Conservation (phyloP, 108 stramenopile species). For the Aurantiochytrium sp. region DNA sequence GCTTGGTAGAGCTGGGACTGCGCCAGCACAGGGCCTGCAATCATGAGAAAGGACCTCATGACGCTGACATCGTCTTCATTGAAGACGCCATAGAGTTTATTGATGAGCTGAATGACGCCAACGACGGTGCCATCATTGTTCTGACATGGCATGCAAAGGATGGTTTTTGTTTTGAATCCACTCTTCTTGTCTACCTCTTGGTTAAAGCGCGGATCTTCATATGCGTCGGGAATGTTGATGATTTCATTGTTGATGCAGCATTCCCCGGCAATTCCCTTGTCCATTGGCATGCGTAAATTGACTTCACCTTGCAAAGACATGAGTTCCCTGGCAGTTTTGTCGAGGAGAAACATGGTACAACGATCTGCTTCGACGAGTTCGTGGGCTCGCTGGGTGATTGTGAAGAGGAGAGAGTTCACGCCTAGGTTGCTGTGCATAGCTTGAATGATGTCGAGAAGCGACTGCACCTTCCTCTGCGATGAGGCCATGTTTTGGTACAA, state of each 20-base stretch:
- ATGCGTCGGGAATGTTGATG: slow-evolving; percentile 52
- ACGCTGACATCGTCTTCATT: slow-evolving; percentile 26
- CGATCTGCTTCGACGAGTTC: slow-evolving; percentile 52
- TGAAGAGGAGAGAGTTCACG: slow-evolving; percentile 48
- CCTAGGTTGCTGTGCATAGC: slow-evolving; percentile 48
- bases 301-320: slow-evolving; percentile 61
- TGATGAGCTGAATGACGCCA: slow-evolving; percentile 46
- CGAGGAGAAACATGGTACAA: slow-evolving; percentile 53
- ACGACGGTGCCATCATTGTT: slow-evolving; percentile 14
- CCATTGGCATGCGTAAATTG: slow-evolving; percentile 47
- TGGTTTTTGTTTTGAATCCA: slow-evolving; percentile 35
- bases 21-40: slow-evolving; percentile 29
- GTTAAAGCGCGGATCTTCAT: slow-evolving; percentile 50
- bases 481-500: slow-evolving; percentile 22
- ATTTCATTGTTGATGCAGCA: slow-evolving; percentile 35
- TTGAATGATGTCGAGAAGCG: slow-evolving; percentile 42
- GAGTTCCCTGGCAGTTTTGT: slow-evolving; percentile 37
- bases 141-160: slow-evolving; percentile 38
- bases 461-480: slow-evolving; percentile 26
- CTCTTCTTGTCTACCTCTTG: slow-evolving; percentile 39
- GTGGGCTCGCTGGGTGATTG: slow-evolving; percentile 38
- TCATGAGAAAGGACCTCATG: slow-evolving; percentile 23
- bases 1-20: slow-evolving; percentile 21
- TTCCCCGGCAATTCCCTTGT: slow-evolving; percentile 41
- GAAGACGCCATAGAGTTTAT: slow-evolving; percentile 30